phyloP scores from a whole-genome alignment of 2,329 filamentous ascomycete species.

The Colletotrichum simmondsii region DNA sequence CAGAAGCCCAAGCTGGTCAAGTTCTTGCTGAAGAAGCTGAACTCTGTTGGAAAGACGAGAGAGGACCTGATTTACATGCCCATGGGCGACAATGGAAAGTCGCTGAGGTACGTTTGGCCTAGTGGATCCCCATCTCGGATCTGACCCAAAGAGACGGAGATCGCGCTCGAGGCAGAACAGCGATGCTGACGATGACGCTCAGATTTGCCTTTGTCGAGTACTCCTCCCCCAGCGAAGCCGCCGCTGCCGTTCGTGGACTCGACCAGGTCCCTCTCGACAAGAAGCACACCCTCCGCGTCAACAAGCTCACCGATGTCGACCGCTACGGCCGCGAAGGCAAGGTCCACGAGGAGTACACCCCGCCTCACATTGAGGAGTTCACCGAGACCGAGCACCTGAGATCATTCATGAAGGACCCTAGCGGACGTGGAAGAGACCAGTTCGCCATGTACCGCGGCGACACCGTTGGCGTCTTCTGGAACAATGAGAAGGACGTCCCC shows the following conservation, averaged over 20 bases:
- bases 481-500: slow-evolving; percentile 92
- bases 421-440: slow-evolving; percentile 87
- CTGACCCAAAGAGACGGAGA: not conserved
- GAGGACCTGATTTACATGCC: slow-evolving; percentile 96
- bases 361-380: slow-evolving; percentile 86
- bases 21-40: slow-evolving; percentile 94
- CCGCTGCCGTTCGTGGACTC: slow-evolving; percentile 88
- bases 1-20: slow-evolving; percentile 95
- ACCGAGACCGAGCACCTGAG: slow-evolving; percentile 92
- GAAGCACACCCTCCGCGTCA: slow-evolving; percentile 93
- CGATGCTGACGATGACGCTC: slow-evolving; percentile 32
- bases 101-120: slow-evolving; percentile 75
- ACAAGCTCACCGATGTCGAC: slow-evolving; percentile 98
- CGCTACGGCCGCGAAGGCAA: slow-evolving; percentile 94
- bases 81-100: slow-evolving; percentile 85
- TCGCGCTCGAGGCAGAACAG: not conserved
- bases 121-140: slow-evolving; percentile 18
- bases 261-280: slow-evolving; percentile 92
- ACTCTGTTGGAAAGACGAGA: slow-evolving; percentile 82
- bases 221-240: slow-evolving; percentile 87
- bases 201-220: slow-evolving; percentile 99
- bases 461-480: slow-evolving; percentile 95
- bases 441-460: slow-evolving; percentile 95
- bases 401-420: slow-evolving; percentile 89
- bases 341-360: slow-evolving; percentile 88